These are phyloP conservation scores for Tricladium varicosporioides DNA, from an alignment of 2,329 filamentous ascomycete genomes.

Conservation along the genomic window DNA sequence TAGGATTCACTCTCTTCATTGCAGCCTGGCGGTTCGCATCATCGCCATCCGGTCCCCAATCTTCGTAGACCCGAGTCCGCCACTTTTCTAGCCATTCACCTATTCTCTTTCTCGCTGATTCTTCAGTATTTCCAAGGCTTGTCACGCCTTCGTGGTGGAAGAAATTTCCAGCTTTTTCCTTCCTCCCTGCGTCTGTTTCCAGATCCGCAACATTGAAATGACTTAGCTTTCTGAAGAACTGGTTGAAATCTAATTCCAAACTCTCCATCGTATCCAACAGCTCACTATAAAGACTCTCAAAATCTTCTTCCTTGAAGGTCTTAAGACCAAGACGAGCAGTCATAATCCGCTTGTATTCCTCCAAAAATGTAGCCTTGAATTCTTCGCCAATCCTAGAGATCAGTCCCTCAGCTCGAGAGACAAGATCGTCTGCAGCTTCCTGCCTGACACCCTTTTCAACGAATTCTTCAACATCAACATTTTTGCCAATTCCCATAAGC, in stretches of 20 bases:
- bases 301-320: slow-evolving; percentile 68
- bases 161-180: slow-evolving; percentile 67
- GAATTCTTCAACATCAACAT: slow-evolving; percentile 71
- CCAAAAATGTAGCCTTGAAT: slow-evolving; percentile 81
- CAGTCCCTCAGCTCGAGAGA: slow-evolving; percentile 77
- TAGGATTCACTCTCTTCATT: slow-evolving; percentile 90
- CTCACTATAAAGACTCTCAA: slow-evolving; percentile 77
- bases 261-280: slow-evolving; percentile 78
- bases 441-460: slow-evolving; percentile 68
- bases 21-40: slow-evolving; percentile 63
- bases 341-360: slow-evolving; percentile 90
- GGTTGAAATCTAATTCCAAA: slow-evolving; percentile 87
- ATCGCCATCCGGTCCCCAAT: slow-evolving; percentile 62
- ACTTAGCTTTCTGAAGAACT: slow-evolving; percentile 83
- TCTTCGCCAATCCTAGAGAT: slow-evolving; percentile 82
- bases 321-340: slow-evolving; percentile 73
- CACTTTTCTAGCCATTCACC: slow-evolving; percentile 81
- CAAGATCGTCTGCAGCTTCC: slow-evolving; percentile 65
- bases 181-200: slow-evolving; percentile 60
- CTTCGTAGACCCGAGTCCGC: slow-evolving; percentile 67
- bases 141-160: slow-evolving; percentile 74
- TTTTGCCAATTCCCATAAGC: slow-evolving; percentile 72
- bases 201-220: slow-evolving; percentile 60
- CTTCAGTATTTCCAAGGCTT: slow-evolving; percentile 54
- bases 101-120: slow-evolving; percentile 63